Conservation (phyloP, 139 green algal species). For the Haematococcus lacustris region DNA sequence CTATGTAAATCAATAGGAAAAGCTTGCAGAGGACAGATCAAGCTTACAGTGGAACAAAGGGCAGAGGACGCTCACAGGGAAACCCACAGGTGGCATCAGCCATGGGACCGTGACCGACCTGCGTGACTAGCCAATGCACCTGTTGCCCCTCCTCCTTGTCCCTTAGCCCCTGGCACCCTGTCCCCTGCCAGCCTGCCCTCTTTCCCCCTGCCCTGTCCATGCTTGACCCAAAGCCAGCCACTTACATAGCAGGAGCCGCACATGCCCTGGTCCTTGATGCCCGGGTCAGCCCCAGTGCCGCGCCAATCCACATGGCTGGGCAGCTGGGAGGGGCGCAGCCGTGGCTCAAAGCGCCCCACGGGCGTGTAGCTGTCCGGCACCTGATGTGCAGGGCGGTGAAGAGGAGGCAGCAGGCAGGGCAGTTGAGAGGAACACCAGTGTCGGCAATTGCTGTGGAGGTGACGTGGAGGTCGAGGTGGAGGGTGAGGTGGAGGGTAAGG, state of each 20-base stretch:
- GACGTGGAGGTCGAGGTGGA: too few species aligned
- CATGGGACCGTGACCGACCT: too few species aligned
- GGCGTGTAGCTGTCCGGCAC: slow-evolving; percentile 8
- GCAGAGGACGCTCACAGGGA: neutral
- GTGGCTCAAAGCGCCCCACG: slow-evolving; percentile 7
- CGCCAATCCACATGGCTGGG: slow-evolving; percentile 41
- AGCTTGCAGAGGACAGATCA: too few species aligned
- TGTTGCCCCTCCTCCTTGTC: neutral
- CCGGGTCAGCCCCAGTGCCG: slow-evolving; percentile 36
- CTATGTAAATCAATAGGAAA: too few species aligned
- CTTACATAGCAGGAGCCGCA: slow-evolving; percentile 41
- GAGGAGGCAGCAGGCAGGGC: too few species aligned
- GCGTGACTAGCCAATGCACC: too few species aligned
- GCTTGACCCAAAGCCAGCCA: neutral
- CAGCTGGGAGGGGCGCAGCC: slow-evolving; percentile 10
- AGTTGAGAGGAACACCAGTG: too few species aligned
- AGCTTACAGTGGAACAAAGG: neutral
- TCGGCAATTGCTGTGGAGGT: too few species aligned
- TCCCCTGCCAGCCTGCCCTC: neutral
- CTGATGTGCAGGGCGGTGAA: too few species aligned
- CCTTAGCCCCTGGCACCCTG: neutral
- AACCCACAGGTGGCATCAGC: too few species aligned
- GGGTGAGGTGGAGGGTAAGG: too few species aligned
- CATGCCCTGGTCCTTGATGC: slow-evolving; percentile 55
- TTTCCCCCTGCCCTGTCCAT: neutral